Evolutionary conservation across 2,329 filamentous ascomycete genomes (phyloP).

Genomic region (Monosporascus sp.): DNA sequence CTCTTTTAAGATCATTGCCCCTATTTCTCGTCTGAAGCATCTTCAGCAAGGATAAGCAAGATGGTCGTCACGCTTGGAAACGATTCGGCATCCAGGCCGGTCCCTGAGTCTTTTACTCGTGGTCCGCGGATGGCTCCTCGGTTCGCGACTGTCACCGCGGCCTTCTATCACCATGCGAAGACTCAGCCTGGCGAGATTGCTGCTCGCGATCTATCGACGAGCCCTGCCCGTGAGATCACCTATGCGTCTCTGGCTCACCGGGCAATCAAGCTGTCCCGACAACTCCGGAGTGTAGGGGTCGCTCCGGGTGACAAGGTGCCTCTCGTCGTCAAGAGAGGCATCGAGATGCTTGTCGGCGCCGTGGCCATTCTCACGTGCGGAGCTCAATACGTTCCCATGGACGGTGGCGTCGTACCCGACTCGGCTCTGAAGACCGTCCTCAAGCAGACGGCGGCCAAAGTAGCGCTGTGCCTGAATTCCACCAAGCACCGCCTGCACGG

Average conservation of each 20-base stretch:
- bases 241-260: conserved; percentile 38
- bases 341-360: conserved; percentile 54
- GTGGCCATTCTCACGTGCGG: conserved; percentile 51
- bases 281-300: conserved; percentile 34
- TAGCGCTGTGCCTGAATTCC: conserved; percentile 42
- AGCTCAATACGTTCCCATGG: conserved; percentile 55
- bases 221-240: conserved; percentile 27
- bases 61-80: background rate
- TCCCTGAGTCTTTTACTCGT: conserved; percentile 4
- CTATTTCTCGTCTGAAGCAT: background rate
- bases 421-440: conserved; percentile 44
- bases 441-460: conserved; percentile 35
- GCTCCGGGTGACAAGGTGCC: conserved; percentile 41
- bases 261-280: conserved; percentile 36
- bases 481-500: conserved; percentile 27
- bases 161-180: conserved; percentile 11
- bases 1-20: background rate
- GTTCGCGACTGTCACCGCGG: conserved; percentile 7
- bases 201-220: conserved; percentile 11
- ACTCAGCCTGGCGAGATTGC: conserved; percentile 5
- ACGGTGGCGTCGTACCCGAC: conserved; percentile 47
- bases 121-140: background rate
- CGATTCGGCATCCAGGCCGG: background rate
- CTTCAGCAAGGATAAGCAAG: background rate
- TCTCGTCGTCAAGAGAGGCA: conserved; percentile 48